Conservation (phyloP, 768 basidiomycete species). For the Suillus decipiens region DNA sequence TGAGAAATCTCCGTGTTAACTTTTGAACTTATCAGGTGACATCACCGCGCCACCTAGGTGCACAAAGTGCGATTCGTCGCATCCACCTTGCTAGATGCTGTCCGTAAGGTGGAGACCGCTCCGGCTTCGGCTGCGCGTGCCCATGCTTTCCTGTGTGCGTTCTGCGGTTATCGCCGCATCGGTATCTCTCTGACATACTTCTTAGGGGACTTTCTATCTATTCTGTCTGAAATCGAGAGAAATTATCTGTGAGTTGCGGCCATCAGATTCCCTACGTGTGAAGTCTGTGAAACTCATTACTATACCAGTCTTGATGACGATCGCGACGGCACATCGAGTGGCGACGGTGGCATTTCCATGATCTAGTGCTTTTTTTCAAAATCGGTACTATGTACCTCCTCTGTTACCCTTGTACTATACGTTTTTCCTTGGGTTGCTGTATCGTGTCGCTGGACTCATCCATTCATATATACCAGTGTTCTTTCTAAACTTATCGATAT, state of each 20-base stretch:
- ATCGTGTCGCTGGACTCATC: neutral
- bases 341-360: conserved; percentile 49
- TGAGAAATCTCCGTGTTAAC: conserved; percentile 27
- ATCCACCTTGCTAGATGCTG: conserved; percentile 83
- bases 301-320: conserved; percentile 64
- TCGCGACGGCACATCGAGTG: conserved; percentile 60
- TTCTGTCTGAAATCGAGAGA: conserved; percentile 87
- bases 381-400: neutral
- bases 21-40: neutral
- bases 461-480: neutral
- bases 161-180: conserved; percentile 9
- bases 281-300: conserved; percentile 17
- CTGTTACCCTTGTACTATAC: conserved; percentile 8
- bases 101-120: conserved; percentile 77
- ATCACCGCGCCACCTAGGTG: conserved; percentile 47
- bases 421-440: conserved; percentile 3
- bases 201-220: conserved; percentile 89
- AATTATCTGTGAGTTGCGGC: conserved; percentile 71
- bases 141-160: conserved; percentile 82
- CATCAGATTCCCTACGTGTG: neutral
- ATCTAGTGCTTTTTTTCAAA: conserved; percentile 13
- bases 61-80: conserved; percentile 94
- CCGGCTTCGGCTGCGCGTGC: conserved; percentile 82
- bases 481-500: conserved; percentile 14
- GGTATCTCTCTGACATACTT: conserved; percentile 7